Percentiles rank a stretch among this genome's conserved stretches.
Evolutionary conservation across 768 basidiomycete species (phyloP).

Genomic region (Lactarius sanguifluus): DNA sequence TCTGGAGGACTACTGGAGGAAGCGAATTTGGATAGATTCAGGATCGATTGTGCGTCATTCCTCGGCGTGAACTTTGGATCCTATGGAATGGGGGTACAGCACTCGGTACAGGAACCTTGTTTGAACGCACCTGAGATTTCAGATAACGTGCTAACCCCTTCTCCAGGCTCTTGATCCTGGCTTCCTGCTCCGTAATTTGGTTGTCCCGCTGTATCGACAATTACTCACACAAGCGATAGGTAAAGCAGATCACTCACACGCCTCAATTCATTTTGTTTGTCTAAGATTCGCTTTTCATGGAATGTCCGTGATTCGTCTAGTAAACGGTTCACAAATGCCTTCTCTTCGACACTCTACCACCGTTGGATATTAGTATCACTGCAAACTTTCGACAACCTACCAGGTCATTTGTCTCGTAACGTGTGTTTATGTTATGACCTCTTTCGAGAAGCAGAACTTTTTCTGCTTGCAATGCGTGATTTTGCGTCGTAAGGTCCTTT

Average conservation of each 20-base stretch:
- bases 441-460: conserved; percentile 30
- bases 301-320: conserved; percentile 35
- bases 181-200: conserved; percentile 34
- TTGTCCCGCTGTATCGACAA: conserved; percentile 35
- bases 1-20: conserved; percentile 34
- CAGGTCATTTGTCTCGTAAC: conserved; percentile 37
- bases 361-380: not conserved
- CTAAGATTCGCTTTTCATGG: conserved; percentile 38
- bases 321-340: conserved; percentile 35
- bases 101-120: not conserved
- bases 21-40: conserved; percentile 35
- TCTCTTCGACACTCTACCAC: conserved; percentile 37
- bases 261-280: conserved; percentile 39
- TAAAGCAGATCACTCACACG: conserved; percentile 31
- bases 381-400: conserved; percentile 26
- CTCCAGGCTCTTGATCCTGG: conserved; percentile 35
- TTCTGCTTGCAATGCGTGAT: conserved; percentile 31
- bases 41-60: conserved; percentile 33
- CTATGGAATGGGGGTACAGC: conserved; percentile 11
- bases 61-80: conserved; percentile 24
- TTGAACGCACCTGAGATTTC: conserved; percentile 31
- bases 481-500: conserved; percentile 30
- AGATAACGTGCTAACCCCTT: conserved; percentile 35
- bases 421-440: conserved; percentile 33
- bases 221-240: conserved; percentile 1